Percentiles rank a stretch among this genome's conserved stretches.
Conservation (phyloP, 2,329 filamentous ascomycete genomes). For the Calonectria montana region DNA sequence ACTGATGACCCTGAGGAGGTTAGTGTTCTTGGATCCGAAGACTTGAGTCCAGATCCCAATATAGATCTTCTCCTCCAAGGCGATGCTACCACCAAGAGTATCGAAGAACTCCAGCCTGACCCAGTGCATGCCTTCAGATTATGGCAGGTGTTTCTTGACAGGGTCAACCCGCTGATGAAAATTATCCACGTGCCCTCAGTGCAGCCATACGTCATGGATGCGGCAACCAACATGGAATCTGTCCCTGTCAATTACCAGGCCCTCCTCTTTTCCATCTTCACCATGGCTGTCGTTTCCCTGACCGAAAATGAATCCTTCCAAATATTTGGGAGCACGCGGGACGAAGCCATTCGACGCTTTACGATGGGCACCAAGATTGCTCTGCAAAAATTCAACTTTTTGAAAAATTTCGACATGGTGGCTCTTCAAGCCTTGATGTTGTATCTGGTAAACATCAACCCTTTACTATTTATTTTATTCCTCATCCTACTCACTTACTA, state of each 20-base stretch:
- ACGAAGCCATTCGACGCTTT: conserved; percentile 63
- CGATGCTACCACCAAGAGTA: conserved; percentile 51
- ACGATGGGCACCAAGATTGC: conserved; percentile 62
- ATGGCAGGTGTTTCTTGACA: conserved; percentile 80
- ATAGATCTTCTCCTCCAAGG: conserved; percentile 61
- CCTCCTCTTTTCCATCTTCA: conserved; percentile 74
- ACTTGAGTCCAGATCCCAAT: conserved; percentile 63
- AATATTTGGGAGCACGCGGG: conserved; percentile 62
- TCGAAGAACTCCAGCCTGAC: conserved; percentile 70
- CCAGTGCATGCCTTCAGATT: conserved; percentile 75
- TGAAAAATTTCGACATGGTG: conserved; percentile 67
- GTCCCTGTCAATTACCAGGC: conserved; percentile 70
- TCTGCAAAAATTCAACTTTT: conserved; percentile 65
- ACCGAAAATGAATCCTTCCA: conserved; percentile 64
- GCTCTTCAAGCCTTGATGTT: conserved; percentile 70
- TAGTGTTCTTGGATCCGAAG: conserved; percentile 60
- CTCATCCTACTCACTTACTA: conserved; percentile 24
- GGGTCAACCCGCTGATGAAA: conserved; percentile 80
- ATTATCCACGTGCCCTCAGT: conserved; percentile 77
- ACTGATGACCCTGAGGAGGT: conserved; percentile 60
- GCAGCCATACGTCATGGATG: conserved; percentile 73
- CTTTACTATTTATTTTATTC: background rate
- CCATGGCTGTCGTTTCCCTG: conserved; percentile 68
- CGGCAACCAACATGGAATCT: conserved; percentile 64
- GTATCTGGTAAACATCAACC: conserved; percentile 58